Evolutionary conservation across 2,329 filamentous ascomycete species (phyloP), one percentile per base, ranked within the genome.

Genomic region (Colletotrichum theobromicola): DNA sequence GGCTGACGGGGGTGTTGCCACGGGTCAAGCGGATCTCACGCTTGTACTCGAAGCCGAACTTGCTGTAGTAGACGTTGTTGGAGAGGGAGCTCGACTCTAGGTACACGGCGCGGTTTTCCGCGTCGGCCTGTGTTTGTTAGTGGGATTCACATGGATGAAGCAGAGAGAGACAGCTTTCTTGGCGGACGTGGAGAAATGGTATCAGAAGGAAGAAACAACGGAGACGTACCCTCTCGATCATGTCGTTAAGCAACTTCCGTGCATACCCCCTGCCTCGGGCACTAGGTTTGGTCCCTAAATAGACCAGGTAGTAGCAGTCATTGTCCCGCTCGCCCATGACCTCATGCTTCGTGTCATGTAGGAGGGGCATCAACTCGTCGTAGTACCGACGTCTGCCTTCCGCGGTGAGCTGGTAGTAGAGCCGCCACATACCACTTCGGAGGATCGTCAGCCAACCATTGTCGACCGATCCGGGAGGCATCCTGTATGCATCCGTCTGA

Each of bases 231-330:
- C 88, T 88, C 58, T 83, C 85, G 67, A 93, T 92, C 84, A 95
- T 92, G 81, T 94, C 88, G 81, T 92, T 88, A 77, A 97, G 91
- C 76, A 96, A 87, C 84, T 91, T 93, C 77, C 88, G 88, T 18
- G 92, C 94, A 82, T 94, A 94, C 13, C 95, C 94, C 78, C 92
- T 92, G 62, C 94, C 91, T 75, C 93, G 90, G 6, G 92, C 91
- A 75, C 87, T 88, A 37, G 93, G 91, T 82, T 92, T 93, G 65
- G 94, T 95, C 76, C 94, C 95, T 75, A 97, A 88, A 83, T 96
- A 97, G 62, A 95, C 94, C 69, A 97, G 91, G 82, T 97, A 97
- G 89, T 94, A 97, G 80, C 90, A 92, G 75, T 93, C 87, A 78
- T 87, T 82, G 81, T 95, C 93, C 65, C 91, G 89, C 50, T 89